These are phyloP conservation scores for Fusarium compactum DNA, from an alignment of 2,329 filamentous ascomycete genomes.

Conservation along the genomic window DNA sequence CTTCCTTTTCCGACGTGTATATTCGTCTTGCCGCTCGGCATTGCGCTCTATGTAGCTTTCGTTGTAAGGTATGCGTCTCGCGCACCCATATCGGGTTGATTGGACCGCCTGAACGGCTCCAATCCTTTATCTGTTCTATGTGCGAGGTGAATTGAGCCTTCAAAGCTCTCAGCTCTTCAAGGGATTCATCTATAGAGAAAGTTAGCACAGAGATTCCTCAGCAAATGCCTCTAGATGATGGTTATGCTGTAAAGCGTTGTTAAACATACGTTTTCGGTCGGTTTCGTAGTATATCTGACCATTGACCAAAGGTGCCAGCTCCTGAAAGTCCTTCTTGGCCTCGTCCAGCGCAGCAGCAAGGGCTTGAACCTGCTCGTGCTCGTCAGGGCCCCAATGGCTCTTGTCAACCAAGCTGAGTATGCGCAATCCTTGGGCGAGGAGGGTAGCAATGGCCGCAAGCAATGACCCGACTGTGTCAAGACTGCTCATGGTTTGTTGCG, in stretches of 20 bases:
- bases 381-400: slow-evolving; percentile 68
- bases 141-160: slow-evolving; percentile 61
- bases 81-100: slow-evolving; percentile 68
- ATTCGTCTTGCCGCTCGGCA: slow-evolving; percentile 69
- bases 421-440: slow-evolving; percentile 65
- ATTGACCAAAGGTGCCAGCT: slow-evolving; percentile 66
- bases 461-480: slow-evolving; percentile 68
- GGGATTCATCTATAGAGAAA: slow-evolving; percentile 60
- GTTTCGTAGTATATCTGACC: slow-evolving; percentile 69
- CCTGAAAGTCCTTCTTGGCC: slow-evolving; percentile 71
- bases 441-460: slow-evolving; percentile 68
- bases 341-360: slow-evolving; percentile 68
- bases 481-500: slow-evolving; percentile 52
- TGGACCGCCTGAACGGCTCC: slow-evolving; percentile 66
- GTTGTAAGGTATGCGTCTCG: slow-evolving; percentile 63
- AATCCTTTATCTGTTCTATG: slow-evolving; percentile 64
- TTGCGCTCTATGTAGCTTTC: slow-evolving; percentile 68
- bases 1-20: slow-evolving; percentile 64
- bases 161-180: slow-evolving; percentile 63
- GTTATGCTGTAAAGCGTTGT: not conserved
- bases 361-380: slow-evolving; percentile 69
- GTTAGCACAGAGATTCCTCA: slow-evolving; percentile 10
- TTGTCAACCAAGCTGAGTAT: slow-evolving; percentile 69
- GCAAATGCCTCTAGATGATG: not conserved
- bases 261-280: slow-evolving; percentile 61